phyloP scores from a whole-genome alignment of 495 filamentous ascomycete genomes.

The Xylaria nigripes region DNA sequence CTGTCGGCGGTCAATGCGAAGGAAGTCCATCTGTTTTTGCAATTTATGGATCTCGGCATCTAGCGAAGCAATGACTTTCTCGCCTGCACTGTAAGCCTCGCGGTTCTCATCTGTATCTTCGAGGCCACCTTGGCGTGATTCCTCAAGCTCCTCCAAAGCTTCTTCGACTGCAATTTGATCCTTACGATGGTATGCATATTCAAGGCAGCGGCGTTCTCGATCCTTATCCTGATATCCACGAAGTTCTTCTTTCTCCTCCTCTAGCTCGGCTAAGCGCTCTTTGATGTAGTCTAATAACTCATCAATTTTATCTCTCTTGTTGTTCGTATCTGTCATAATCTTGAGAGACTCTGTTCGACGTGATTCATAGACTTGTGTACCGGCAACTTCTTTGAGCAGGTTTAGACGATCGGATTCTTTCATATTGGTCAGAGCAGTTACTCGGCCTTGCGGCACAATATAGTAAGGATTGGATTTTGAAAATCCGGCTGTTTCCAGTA shows the following conservation, averaged over 20 bases:
- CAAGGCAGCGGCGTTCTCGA: conserved; percentile 80
- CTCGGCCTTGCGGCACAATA: conserved; percentile 94
- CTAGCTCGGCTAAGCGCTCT: conserved; percentile 77
- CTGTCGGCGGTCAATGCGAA: conserved; percentile 79
- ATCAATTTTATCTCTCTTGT: conserved; percentile 89
- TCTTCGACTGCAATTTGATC: conserved; percentile 72
- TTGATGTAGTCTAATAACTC: conserved; percentile 86
- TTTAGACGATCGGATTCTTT: conserved; percentile 84
- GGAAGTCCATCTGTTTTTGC: conserved; percentile 72
- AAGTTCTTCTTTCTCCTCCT: conserved; percentile 95
- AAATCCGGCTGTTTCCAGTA: conserved; percentile 93
- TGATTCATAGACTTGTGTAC: conserved; percentile 93
- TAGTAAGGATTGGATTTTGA: conserved; percentile 98
- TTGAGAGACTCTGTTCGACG: conserved; percentile 81
- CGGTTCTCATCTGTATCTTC: conserved; percentile 77
- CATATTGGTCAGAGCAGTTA: conserved; percentile 96
- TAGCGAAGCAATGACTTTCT: conserved; percentile 69
- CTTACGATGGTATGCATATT: conserved; percentile 88
- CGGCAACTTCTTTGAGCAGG: conserved; percentile 92
- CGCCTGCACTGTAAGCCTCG: conserved; percentile 65
- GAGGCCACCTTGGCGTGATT: conserved; percentile 66
- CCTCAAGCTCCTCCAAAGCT: conserved; percentile 75
- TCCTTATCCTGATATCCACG: conserved; percentile 91
- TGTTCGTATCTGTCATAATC: conserved; percentile 95
- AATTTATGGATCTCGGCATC: conserved; percentile 70